phyloP scores from a whole-genome alignment of 352 stramenopile genomes.

The Hyaloperonospora brassicae region DNA sequence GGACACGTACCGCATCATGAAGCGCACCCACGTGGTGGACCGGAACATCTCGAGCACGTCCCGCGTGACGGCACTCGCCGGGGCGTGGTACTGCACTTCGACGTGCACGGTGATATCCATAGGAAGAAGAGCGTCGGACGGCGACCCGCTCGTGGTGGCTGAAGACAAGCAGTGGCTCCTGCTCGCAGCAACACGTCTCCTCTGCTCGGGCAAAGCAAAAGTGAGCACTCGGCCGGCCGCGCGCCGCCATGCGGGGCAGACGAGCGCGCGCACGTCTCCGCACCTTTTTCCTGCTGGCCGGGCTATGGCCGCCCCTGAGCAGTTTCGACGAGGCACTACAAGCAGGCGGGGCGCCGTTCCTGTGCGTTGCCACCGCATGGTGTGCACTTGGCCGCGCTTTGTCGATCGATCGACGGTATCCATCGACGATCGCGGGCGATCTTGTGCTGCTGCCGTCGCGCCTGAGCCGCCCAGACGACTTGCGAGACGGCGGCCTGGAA shows the following conservation, averaged over 20 bases:
- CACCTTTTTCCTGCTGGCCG: conserved; percentile 14
- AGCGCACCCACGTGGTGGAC: conserved; percentile 61
- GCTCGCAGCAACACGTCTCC: conserved; percentile 13
- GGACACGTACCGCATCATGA: conserved; percentile 73
- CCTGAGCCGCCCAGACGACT: conserved; percentile 6
- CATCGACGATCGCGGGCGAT: background rate
- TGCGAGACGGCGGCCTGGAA: conserved; percentile 9
- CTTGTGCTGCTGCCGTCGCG: background rate
- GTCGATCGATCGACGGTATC: background rate
- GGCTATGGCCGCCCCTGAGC: conserved; percentile 20
- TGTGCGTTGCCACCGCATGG: too few species aligned
- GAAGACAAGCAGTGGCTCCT: background rate
- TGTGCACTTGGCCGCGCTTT: background rate
- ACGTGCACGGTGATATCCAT: conserved; percentile 65
- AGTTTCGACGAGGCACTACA: conserved; percentile 29
- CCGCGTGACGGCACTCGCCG: conserved; percentile 33
- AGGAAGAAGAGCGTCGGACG: conserved; percentile 12
- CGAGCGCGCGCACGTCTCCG: conserved; percentile 9
- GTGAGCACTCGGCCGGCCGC: conserved; percentile 13
- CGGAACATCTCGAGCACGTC: conserved; percentile 68
- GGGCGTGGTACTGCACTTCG: conserved; percentile 64
- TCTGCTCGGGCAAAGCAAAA: conserved; percentile 25
- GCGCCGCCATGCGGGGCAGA: conserved; percentile 1
- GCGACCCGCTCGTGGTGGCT: conserved; percentile 11
- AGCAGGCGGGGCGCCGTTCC: conserved; percentile 3